A percentile compares a stretch with the other conserved stretches of the same genome.
Evolutionary conservation across 2,329 filamentous ascomycete genomes (phyloP).

Genomic region (Ophiostoma populinum): DNA sequence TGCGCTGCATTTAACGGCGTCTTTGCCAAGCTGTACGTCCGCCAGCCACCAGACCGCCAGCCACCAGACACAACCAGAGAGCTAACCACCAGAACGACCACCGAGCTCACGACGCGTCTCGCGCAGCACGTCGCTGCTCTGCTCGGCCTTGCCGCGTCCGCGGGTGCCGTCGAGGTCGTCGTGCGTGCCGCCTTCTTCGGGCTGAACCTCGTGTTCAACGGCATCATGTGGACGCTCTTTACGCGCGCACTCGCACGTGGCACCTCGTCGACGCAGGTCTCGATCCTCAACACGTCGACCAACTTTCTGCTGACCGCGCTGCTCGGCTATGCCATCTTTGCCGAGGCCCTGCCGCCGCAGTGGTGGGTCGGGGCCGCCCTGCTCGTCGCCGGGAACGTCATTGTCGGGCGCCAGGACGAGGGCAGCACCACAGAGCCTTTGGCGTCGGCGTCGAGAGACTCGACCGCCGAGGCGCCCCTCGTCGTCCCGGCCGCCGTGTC

Average conservation of each 20-base stretch:
- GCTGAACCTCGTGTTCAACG: slow-evolving; percentile 60
- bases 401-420: slow-evolving; percentile 56
- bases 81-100: slow-evolving; percentile 30
- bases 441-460: no score
- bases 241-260: slow-evolving; percentile 60
- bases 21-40: slow-evolving; percentile 62
- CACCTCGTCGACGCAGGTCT: slow-evolving; percentile 61
- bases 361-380: slow-evolving; percentile 64
- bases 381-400: slow-evolving; percentile 59
- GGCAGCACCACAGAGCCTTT: slow-evolving; percentile 20
- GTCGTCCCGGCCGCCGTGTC: no score
- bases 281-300: slow-evolving; percentile 64
- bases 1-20: slow-evolving; percentile 71
- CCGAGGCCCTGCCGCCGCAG: slow-evolving; percentile 50
- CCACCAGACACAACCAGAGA: neutral
- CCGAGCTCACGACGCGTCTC: slow-evolving; percentile 32
- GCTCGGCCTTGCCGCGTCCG: slow-evolving; percentile 24
- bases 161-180: slow-evolving; percentile 27
- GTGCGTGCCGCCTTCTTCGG: slow-evolving; percentile 50
- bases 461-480: no score
- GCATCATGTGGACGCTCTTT: slow-evolving; percentile 71
- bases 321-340: slow-evolving; percentile 52
- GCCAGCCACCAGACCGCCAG: neutral
- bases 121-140: slow-evolving; percentile 26
- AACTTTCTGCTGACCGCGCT: slow-evolving; percentile 69